These are phyloP conservation scores for Inonotus obliquus DNA, from an alignment of 1,284 basidiomycete species.

Conservation along the genomic window DNA sequence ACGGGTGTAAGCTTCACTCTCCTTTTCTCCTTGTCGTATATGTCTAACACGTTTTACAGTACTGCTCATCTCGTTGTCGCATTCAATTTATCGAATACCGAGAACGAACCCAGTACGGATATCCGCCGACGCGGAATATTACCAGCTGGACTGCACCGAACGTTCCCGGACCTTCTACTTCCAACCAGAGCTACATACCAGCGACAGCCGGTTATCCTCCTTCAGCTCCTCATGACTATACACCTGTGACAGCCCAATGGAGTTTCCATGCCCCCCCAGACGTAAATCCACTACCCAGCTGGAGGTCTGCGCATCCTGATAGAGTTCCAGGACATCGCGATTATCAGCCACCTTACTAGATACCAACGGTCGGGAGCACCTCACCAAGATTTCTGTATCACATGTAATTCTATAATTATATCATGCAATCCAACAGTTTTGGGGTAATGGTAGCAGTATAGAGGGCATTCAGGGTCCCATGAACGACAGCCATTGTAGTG, in stretches of 20 bases:
- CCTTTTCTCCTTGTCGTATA: neutral
- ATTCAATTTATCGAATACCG: neutral
- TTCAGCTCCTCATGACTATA: neutral
- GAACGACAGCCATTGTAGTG: too few relatives aligned
- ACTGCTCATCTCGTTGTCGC: neutral
- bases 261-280: too few relatives aligned
- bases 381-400: too few relatives aligned
- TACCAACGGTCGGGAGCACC: too few relatives aligned
- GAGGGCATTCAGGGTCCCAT: too few relatives aligned
- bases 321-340: too few relatives aligned
- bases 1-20: neutral
- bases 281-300: too few relatives aligned
- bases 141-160: neutral
- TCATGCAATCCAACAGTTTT: too few relatives aligned
- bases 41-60: neutral
- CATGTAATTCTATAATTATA: too few relatives aligned
- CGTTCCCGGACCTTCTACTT: neutral
- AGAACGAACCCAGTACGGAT: neutral
- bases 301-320: too few relatives aligned
- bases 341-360: too few relatives aligned
- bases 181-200: neutral
- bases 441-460: too few relatives aligned
- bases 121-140: neutral
- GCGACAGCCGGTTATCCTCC: neutral
- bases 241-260: neutral